phyloP scores from a whole-genome alignment of 2,329 filamentous ascomycete genomes.

The Rhytidhysteron rufulum region DNA sequence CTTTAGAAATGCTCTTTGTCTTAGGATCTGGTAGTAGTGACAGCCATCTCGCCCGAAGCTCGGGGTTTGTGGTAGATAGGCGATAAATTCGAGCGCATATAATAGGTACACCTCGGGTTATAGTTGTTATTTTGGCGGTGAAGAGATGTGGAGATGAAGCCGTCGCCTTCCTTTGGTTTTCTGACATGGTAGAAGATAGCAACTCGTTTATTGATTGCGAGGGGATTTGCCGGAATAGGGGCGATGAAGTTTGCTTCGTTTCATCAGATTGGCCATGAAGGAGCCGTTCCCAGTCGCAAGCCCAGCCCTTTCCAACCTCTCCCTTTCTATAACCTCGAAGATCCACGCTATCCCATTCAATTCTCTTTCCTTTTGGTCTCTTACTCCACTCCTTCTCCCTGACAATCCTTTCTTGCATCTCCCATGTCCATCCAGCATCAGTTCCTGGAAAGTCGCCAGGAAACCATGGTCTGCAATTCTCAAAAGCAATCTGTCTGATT shows the following conservation, averaged over 20 bases:
- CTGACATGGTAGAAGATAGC: conserved; percentile 5
- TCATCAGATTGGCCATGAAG: conserved; percentile 32
- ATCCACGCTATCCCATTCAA: conserved; percentile 70
- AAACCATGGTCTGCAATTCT: conserved; percentile 75
- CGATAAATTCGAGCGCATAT: conserved; percentile 81
- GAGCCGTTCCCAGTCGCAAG: conserved; percentile 78
- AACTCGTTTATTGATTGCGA: conserved; percentile 26
- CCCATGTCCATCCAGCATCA: conserved; percentile 73
- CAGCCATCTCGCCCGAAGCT: conserved; percentile 70
- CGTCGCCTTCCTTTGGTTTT: conserved; percentile 2
- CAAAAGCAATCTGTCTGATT: conserved; percentile 74
- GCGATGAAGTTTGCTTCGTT: too few relatives aligned
- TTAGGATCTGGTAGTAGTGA: conserved; percentile 44
- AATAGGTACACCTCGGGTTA: conserved; percentile 66
- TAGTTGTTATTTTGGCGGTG: conserved; percentile 63
- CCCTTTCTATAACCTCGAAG: conserved; percentile 72
- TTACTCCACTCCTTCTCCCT: conserved; percentile 66
- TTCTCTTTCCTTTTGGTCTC: conserved; percentile 76
- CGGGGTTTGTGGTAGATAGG: conserved; percentile 57
- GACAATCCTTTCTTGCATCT: conserved; percentile 59
- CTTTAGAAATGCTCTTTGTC: conserved; percentile 12
- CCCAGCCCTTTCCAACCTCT: conserved; percentile 77
- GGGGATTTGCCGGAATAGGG: conserved; percentile 18
- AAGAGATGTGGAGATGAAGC: conserved; percentile 37
- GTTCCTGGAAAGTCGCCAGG: conserved; percentile 82